These are phyloP conservation scores for Fraxinus cuspidata DNA, from an alignment of 257 asterid genomes.

Conservation along the genomic window DNA sequence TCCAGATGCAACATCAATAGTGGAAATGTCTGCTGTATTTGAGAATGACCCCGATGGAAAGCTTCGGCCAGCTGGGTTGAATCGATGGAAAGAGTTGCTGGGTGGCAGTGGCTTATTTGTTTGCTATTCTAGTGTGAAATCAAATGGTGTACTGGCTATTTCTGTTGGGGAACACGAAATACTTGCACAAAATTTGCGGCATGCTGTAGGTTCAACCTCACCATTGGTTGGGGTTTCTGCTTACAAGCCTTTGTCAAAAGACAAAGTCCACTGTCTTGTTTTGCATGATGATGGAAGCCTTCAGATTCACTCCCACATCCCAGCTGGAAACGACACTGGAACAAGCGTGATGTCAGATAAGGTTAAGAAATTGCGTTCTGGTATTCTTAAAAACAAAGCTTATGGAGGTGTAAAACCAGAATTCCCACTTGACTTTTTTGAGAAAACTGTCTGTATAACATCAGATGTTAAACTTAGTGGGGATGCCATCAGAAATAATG, in stretches of 20 bases:
- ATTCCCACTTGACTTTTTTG: constrained; percentile 94
- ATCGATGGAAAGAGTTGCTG: constrained; percentile 86
- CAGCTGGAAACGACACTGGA: constrained; percentile 67
- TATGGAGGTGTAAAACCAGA: constrained; percentile 91
- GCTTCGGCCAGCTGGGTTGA: constrained; percentile 86
- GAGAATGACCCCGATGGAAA: constrained; percentile 79
- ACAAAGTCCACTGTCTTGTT: constrained; percentile 90
- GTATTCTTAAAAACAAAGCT: constrained; percentile 83
- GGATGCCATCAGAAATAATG: constrained; percentile 90
- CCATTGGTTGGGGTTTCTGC: constrained; percentile 94
- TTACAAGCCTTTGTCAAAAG: constrained; percentile 94
- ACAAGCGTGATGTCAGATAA: constrained; percentile 69
- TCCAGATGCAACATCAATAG: constrained; percentile 70
- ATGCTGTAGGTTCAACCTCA: constrained; percentile 78
- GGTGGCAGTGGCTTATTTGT: constrained; percentile 77
- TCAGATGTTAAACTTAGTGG: constrained; percentile 86
- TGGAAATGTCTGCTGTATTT: constrained; percentile 67
- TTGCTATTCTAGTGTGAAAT: constrained; percentile 82
- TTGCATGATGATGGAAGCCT: constrained; percentile 99
- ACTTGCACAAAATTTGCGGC: constrained; percentile 79
- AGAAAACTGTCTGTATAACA: constrained; percentile 83
- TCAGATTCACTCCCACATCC: constrained; percentile 86
- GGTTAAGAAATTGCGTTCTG: constrained; percentile 87
- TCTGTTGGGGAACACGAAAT: constrained; percentile 83
- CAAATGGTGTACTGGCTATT: constrained; percentile 70